These are phyloP conservation scores for Fusarium sp. DNA, from an alignment of 2,329 filamentous ascomycete species.

Conservation along the genomic window DNA sequence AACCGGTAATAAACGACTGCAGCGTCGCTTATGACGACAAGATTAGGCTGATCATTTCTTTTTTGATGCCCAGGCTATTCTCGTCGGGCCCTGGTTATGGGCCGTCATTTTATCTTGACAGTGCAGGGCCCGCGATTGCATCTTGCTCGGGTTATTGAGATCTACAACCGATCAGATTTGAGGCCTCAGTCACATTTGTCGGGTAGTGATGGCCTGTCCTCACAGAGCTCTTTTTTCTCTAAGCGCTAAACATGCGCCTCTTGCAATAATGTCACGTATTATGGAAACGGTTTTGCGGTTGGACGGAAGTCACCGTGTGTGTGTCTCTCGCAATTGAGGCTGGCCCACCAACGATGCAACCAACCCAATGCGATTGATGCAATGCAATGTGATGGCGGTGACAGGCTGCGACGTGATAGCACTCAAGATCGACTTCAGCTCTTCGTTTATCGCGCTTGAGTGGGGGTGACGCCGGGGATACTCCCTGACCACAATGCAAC, in stretches of 20 bases:
- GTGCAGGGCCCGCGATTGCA: background rate
- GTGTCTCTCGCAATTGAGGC: background rate
- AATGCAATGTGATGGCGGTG: background rate
- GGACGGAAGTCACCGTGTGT: background rate
- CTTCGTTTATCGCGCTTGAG: conserved; percentile 17
- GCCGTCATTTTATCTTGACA: background rate
- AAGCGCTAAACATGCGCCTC: background rate
- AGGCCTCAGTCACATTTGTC: background rate
- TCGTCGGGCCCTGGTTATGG: too few relatives aligned
- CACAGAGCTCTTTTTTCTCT: background rate
- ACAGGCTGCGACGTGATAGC: background rate
- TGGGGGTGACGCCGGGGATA: conserved; percentile 5
- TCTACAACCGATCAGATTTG: conserved; percentile 3
- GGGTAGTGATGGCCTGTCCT: background rate
- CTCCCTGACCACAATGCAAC: background rate
- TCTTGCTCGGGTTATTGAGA: conserved; percentile 8
- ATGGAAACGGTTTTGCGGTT: background rate
- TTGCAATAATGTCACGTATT: background rate
- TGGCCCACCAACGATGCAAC: background rate
- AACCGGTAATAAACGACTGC: background rate
- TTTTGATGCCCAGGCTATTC: background rate
- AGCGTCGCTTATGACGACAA: conserved; percentile 25
- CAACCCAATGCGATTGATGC: background rate
- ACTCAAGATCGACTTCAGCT: conserved; percentile 13
- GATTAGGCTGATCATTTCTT: conserved; percentile 3